Evolutionary conservation across 2,329 filamentous ascomycete species (phyloP), one percentile per base, ranked within the genome.

Genomic region (Aciculosporium take): DNA sequence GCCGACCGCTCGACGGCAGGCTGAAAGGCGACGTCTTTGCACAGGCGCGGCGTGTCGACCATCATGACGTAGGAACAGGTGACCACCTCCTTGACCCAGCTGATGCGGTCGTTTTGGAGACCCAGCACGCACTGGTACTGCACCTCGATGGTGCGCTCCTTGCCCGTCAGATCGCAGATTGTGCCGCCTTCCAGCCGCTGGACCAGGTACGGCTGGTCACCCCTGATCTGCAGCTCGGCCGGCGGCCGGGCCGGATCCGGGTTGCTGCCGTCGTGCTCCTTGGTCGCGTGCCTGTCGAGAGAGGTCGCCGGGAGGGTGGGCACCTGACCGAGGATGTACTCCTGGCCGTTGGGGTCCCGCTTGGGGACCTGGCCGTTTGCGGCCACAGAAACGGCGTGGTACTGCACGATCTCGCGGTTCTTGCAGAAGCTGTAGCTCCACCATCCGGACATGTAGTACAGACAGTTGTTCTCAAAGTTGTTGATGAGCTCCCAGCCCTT

Each of bases 361-460:
- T 80, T 71, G 0, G 88, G 88, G 20, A 84, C 81, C 9, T 82
- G 74, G 3, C 79, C 79, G 45, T 79, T 77, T 34, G 76, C 71
- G 15, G 62, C 63, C 2, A 77, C 76, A 1, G 85, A 74, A 45
- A 89, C 65, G 34, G 86, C 85, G 58, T 95, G 88, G 61, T 93
- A 95, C 61, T 95, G 88, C 53, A 84, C 82, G 46, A 95, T 80
- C 48, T 89, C 78, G 46, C 80, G 73, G 56, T 84, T 84, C 63
- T 94, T 91, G 68, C 88, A 95, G 60, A 94, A 94, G 51, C 81
- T 83, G 62, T 95, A 95, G 55, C 83, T 91, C 88, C 88, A 95
- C 88, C 88, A 95, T 0, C 88, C 88, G 1, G 79, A 83, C 49
- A 87, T 66, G 48, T 70, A 76, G 65, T 89, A 94, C 48, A 95